Base-by-base conservation (phyloP, 495 filamentous ascomycete species). In the Pyrenula massariospora region DNA sequence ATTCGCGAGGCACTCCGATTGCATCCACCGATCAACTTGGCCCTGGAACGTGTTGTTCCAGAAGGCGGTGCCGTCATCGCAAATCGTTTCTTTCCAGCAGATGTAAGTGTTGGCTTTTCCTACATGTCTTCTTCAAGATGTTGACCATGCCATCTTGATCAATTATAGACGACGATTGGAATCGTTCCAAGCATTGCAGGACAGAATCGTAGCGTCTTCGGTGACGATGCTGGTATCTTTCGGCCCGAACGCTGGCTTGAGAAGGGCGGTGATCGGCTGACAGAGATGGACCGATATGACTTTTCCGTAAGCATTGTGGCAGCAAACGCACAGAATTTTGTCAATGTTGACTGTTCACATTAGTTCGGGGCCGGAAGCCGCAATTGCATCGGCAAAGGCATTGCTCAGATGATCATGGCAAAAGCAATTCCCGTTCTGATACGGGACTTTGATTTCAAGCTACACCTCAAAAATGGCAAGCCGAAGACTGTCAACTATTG, bases 221-320 rank as follows among this genome's bases (percentile, higher is more conserved):
- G 85, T 0, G 63, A 75, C 3, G 84, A 89, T 58, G 79, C 83
- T 5, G 79, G 85, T 1, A 60, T 62, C 1, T 89, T 78, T 60
- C 66, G 77, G 19, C 84, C 86, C 0, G 84, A 85, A 65, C 62
- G 86, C 48, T 88, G 86, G 85, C 61, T 89, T 47, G 75, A 79
- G 56, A 42, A 42, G 72, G 74, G 36, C 64, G 31, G 70, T 57
- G 70, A 69, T 66, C 66, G 64, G 60, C 70, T 62, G 25, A 71
- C 60, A 63, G 70, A 56, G 52, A 75, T 72, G 80, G 74, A 73
- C 67, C 67, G 68, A 54, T 74, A 72, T 61, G 80, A 71, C 60
- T 65, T 19, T 58, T 57, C 15, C 50, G 55, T 8, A 70, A 70
- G 66, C 61, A n/a, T n/a, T n/a, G n/a, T n/a, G n/a, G n/a, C n/a